phyloP scores from a whole-genome alignment of 2,329 filamentous ascomycete genomes.

The Colletotrichum incanum region DNA sequence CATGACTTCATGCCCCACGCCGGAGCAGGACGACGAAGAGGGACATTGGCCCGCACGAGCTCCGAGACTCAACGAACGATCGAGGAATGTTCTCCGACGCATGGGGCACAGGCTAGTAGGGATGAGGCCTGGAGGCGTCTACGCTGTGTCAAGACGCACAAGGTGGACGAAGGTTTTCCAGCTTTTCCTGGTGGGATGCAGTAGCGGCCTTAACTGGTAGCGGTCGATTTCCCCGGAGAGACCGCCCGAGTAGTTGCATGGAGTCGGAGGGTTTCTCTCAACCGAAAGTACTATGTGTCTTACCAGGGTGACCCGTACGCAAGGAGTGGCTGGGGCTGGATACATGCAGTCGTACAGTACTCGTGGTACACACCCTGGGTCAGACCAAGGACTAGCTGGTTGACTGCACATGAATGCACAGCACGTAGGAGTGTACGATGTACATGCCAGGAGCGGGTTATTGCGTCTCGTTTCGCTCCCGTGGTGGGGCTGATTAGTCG shows the following conservation, averaged over 20 bases:
- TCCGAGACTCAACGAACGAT: slow-evolving; percentile 38
- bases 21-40: slow-evolving; percentile 36
- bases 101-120: slow-evolving; percentile 41
- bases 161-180: too few species aligned
- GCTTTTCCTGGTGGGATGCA: background rate
- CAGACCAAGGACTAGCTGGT: background rate
- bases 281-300: background rate
- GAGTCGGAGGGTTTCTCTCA: slow-evolving; percentile 5
- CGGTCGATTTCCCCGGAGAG: slow-evolving; percentile 6
- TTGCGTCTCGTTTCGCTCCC: slow-evolving; percentile 27
- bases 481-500: slow-evolving; percentile 13
- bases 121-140: slow-evolving; percentile 31
- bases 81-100: slow-evolving; percentile 42
- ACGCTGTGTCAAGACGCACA: background rate
- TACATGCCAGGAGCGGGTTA: slow-evolving; percentile 1
- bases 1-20: slow-evolving; percentile 41
- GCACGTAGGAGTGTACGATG: background rate
- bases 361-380: background rate
- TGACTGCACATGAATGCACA: background rate
- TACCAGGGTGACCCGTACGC: background rate
- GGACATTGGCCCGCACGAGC: slow-evolving; percentile 39
- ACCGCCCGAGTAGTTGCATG: background rate
- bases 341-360: background rate
- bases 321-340: slow-evolving; percentile 1
- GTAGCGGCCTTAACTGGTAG: background rate